Percentiles rank a stretch among this genome's conserved stretches.
phyloP scores from a whole-genome alignment of 768 basidiomycete genomes.

The Tylopilus vinaceipallidus region DNA sequence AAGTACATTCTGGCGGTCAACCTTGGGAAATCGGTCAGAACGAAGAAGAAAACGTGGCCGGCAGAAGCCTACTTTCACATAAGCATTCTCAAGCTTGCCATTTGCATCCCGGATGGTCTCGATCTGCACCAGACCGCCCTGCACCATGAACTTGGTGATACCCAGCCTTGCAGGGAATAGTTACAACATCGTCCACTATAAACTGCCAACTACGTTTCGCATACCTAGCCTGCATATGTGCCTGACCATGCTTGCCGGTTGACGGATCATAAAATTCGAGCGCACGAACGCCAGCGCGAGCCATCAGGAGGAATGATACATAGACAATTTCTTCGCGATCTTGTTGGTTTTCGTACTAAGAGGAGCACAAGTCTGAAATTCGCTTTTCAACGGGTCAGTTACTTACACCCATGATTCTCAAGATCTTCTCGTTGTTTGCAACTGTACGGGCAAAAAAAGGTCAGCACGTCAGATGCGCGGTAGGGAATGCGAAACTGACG shows the following conservation, averaged over 20 bases:
- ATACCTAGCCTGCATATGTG: constrained; percentile 88
- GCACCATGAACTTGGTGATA: constrained; percentile 77
- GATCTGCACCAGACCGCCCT: constrained; percentile 64
- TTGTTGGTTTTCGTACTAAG: constrained; percentile 62
- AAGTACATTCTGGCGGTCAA: constrained; percentile 70
- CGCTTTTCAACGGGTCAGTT: no score
- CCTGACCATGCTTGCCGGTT: constrained; percentile 82
- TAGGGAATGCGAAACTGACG: constrained; percentile 42
- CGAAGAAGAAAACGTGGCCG: not conserved
- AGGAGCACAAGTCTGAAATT: not conserved
- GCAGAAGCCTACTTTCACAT: constrained; percentile 53
- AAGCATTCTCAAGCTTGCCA: constrained; percentile 64
- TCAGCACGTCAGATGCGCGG: not conserved
- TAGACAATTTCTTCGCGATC: constrained; percentile 79
- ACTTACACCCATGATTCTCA: constrained; percentile 76
- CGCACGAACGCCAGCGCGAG: constrained; percentile 74
- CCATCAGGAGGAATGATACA: constrained; percentile 82
- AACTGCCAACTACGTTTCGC: constrained; percentile 10
- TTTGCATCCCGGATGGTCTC: constrained; percentile 61
- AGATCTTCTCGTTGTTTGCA: constrained; percentile 69
- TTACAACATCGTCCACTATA: not conserved
- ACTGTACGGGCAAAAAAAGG: constrained; percentile 41
- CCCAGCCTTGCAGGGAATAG: constrained; percentile 51
- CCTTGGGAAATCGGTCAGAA: constrained; percentile 36
- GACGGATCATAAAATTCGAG: constrained; percentile 82